phyloP scores from a whole-genome alignment of 495 filamentous ascomycete genomes.

The Clohesyomyces aquaticus region DNA sequence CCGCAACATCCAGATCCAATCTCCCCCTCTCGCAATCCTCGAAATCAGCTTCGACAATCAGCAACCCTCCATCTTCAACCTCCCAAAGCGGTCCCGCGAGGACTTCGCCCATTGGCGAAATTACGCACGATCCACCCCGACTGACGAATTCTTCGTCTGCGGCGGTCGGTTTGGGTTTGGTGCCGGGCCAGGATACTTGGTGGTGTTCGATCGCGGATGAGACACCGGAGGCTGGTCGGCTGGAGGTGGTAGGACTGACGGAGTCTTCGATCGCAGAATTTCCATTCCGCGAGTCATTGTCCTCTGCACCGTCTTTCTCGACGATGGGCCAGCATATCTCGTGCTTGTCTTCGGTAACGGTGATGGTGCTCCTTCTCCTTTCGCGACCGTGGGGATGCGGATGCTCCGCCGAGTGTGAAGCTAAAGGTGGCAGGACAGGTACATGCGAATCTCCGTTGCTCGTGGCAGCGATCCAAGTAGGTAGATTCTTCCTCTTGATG shows the following conservation, averaged over 20 bases:
- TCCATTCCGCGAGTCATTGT: slow-evolving; percentile 43
- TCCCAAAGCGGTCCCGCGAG: slow-evolving; percentile 85
- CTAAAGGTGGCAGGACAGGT: not conserved
- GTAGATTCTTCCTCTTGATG: slow-evolving; percentile 61
- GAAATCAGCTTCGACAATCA: slow-evolving; percentile 59
- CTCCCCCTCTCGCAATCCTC: slow-evolving; percentile 66
- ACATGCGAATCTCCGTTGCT: not conserved
- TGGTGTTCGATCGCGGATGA: not conserved
- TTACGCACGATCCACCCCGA: slow-evolving; percentile 80
- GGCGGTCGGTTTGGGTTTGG: not conserved
- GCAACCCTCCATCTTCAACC: slow-evolving; percentile 61
- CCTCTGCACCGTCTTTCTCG: slow-evolving; percentile 10
- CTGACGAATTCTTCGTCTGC: slow-evolving; percentile 57
- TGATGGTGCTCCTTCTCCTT: slow-evolving; percentile 46
- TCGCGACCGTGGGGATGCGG: slow-evolving; percentile 19
- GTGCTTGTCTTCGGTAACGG: slow-evolving; percentile 54
- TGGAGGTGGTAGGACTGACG: slow-evolving; percentile 2
- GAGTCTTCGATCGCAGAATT: slow-evolving; percentile 19
- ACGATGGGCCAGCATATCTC: slow-evolving; percentile 56
- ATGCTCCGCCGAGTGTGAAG: not conserved
- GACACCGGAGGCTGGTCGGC: not conserved
- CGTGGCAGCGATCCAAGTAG: slow-evolving; percentile 54
- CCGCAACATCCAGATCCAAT: slow-evolving; percentile 72
- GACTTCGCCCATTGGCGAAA: slow-evolving; percentile 76
- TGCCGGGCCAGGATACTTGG: not conserved